Conservation (phyloP, 208 protist species). For the Acanthamoeba lenticulata region DNA sequence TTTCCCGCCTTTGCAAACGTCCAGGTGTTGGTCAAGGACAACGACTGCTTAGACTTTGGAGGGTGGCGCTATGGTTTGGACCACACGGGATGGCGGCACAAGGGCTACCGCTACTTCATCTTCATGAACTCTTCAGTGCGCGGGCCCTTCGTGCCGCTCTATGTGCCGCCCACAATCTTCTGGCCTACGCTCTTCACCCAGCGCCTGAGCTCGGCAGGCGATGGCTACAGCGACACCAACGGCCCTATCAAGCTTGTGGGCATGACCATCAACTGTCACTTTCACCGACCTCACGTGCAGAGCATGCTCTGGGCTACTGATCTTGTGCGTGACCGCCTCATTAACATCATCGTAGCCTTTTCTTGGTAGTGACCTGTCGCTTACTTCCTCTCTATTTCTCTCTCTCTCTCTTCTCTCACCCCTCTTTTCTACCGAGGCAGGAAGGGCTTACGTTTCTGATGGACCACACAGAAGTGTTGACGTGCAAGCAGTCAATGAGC, state of each 20-base stretch:
- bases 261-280: conserved; percentile 1
- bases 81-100: neutral
- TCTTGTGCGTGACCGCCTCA: neutral
- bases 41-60: neutral
- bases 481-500: neutral
- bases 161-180: neutral
- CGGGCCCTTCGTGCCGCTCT: neutral
- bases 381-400: neutral
- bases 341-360: too few relatives aligned
- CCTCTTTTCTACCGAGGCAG: too few relatives aligned
- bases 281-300: neutral
- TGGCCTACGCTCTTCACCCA: neutral
- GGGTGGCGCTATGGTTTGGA: neutral
- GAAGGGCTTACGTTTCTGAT: neutral
- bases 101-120: neutral
- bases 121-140: neutral
- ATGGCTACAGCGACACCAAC: neutral
- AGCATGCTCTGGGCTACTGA: neutral
- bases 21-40: neutral
- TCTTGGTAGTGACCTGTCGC: too few relatives aligned
- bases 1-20: neutral
- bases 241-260: neutral
- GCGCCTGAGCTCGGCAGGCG: neutral
- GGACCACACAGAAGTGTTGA: neutral
- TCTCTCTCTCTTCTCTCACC: too few relatives aligned